A percentile compares a stretch with the other conserved stretches of the same genome.
Evolutionary conservation across 2,329 filamentous ascomycete species (phyloP).

Genomic region (Sporothrix phasma): DNA sequence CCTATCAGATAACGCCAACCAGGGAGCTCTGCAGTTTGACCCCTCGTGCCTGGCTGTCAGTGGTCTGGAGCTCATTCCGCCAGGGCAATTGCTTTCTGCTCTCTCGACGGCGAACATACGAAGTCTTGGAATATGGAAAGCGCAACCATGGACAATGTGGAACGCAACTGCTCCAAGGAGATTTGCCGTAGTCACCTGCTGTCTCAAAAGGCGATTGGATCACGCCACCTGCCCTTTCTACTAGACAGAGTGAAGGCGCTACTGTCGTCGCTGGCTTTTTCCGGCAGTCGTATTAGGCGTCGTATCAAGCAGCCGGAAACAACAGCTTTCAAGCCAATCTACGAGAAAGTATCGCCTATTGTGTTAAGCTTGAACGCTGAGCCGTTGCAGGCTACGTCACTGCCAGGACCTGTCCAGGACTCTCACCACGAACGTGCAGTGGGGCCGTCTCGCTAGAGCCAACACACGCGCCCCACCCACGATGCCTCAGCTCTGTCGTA

Average conservation of each 20-base stretch:
- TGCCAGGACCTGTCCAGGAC: too few relatives aligned
- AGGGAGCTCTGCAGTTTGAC: background rate
- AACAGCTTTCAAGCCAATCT: too few relatives aligned
- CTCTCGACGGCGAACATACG: background rate
- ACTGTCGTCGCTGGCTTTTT: too few relatives aligned
- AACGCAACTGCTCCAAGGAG: background rate
- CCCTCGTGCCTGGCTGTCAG: background rate
- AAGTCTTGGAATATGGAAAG: background rate
- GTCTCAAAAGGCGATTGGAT: background rate
- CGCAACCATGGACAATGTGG: background rate
- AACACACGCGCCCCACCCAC: conserved; percentile 11
- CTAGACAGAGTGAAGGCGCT: too few relatives aligned
- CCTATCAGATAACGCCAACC: background rate
- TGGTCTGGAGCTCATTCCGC: background rate
- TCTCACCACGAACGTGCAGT: too few relatives aligned
- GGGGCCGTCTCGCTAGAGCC: background rate
- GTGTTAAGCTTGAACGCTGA: too few relatives aligned
- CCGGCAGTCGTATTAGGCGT: too few relatives aligned
- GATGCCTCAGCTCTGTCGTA: background rate
- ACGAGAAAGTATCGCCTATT: too few relatives aligned
- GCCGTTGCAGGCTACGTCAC: too few relatives aligned
- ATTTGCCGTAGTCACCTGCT: background rate
- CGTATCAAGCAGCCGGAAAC: too few relatives aligned
- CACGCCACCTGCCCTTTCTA: background rate
- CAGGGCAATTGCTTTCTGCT: too few relatives aligned